Evolutionary conservation across 2,329 filamentous ascomycete species (phyloP).

Genomic region (Talaromyces sp.): DNA sequence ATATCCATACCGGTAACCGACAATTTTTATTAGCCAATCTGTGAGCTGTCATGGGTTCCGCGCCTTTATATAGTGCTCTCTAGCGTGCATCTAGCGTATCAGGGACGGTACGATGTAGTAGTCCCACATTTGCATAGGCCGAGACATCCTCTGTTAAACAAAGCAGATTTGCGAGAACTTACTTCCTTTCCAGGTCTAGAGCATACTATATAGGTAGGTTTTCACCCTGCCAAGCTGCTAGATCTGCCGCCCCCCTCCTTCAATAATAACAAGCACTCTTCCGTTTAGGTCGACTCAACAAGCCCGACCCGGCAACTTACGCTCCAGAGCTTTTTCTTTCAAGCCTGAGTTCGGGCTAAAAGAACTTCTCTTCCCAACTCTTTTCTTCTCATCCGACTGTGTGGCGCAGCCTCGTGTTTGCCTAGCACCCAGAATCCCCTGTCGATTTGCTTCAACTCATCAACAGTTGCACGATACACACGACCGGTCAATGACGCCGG

Average conservation of each 20-base stretch:
- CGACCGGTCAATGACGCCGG: constrained; percentile 8
- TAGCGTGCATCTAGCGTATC: neutral
- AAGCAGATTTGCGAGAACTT: neutral
- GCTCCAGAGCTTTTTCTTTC: neutral
- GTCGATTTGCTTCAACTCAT: neutral
- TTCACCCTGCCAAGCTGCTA: constrained; percentile 1
- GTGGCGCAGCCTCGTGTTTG: neutral
- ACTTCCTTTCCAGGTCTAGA: neutral
- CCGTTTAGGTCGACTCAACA: neutral
- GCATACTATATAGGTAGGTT: too few species aligned
- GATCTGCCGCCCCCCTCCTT: neutral
- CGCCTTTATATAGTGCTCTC: neutral
- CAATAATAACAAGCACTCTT: neutral
- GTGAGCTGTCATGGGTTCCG: too few species aligned
- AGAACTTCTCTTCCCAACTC: neutral
- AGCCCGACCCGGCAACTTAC: neutral
- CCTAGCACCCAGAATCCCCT: neutral
- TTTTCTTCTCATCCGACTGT: neutral
- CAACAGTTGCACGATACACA: neutral
- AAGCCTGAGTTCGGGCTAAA: neutral
- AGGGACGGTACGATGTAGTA: too few species aligned
- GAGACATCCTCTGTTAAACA: neutral
- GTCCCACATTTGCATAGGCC: neutral
- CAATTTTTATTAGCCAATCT: too few species aligned
- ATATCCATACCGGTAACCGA: too few species aligned